Evolutionary conservation across 305 asterid genomes (phyloP).

Genomic region (Fraxinus dipetala): DNA sequence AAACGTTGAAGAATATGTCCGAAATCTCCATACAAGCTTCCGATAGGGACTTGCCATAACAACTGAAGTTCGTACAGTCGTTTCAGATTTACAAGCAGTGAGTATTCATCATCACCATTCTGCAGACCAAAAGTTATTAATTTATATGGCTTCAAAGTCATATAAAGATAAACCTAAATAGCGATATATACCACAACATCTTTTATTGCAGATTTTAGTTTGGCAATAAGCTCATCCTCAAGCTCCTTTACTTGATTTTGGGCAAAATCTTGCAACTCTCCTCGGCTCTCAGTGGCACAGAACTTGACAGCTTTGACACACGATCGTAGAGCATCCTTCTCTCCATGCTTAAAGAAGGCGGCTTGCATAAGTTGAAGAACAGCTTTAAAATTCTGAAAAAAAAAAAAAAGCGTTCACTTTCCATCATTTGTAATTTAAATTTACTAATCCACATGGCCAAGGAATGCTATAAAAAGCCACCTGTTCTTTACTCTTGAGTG

Average conservation of each 20-base stretch:
- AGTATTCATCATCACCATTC: constrained; percentile 94
- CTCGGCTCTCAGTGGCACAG: constrained; percentile 80
- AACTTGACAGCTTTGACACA: constrained; percentile 80
- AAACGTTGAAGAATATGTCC: constrained; percentile 57
- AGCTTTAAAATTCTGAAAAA: constrained; percentile 63
- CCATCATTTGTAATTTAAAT: constrained; percentile 11
- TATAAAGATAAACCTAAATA: constrained; percentile 12
- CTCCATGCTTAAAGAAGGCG: constrained; percentile 84
- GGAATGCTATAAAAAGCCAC: constrained; percentile 32
- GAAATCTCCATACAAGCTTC: constrained; percentile 65
- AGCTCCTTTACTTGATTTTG: constrained; percentile 69
- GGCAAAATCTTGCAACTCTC: constrained; percentile 83
- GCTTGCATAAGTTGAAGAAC: constrained; percentile 67
- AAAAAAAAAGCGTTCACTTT: constrained; percentile 10
- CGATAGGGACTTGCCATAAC: constrained; percentile 57
- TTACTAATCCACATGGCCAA: constrained; percentile 18
- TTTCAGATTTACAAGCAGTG: constrained; percentile 81
- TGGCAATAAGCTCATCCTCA: constrained; percentile 69
- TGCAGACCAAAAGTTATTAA: constrained; percentile 40
- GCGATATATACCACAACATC: constrained; percentile 64
- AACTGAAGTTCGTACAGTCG: constrained; percentile 87
- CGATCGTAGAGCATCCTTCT: constrained; percentile 86
- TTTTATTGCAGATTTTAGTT: constrained; percentile 73
- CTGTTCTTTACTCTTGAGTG: constrained; percentile 90
- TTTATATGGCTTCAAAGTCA: constrained; percentile 25